phyloP scores from a whole-genome alignment of 805 yeast genomes.

The Cyberlindnera nakhonratchasimensis region DNA sequence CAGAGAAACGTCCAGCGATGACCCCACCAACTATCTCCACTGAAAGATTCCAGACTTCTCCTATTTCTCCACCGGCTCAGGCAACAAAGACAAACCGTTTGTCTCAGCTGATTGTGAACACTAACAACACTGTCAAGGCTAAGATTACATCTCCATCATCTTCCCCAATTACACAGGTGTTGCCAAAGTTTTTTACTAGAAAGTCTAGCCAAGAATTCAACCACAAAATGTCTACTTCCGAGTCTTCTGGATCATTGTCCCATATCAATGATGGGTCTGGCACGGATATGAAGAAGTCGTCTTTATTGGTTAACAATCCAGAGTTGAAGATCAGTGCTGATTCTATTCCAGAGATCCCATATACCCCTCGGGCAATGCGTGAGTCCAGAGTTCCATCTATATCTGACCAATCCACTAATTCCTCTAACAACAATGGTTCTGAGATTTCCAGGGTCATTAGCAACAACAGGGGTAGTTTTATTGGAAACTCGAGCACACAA shows the following conservation, averaged over 20 bases:
- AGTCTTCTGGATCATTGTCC: constrained; percentile 23
- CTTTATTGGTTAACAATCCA: constrained; percentile 11
- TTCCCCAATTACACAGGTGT: constrained; percentile 25
- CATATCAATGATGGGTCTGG: constrained; percentile 28
- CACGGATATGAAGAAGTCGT: constrained; percentile 1
- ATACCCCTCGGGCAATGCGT: constrained; percentile 21
- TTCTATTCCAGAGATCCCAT: constrained; percentile 24
- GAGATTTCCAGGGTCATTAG: constrained; percentile 14
- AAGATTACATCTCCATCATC: constrained; percentile 16
- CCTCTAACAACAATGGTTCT: constrained; percentile 2
- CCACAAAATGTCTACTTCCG: constrained; percentile 18
- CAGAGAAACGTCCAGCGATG: constrained; percentile 1
- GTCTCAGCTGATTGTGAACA: constrained; percentile 11
- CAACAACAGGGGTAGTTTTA: constrained; percentile 21
- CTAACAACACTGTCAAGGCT: constrained; percentile 6
- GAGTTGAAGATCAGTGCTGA: constrained; percentile 12
- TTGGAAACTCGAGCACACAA: constrained; percentile 14
- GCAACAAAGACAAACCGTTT: constrained; percentile 6
- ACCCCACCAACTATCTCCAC: constrained; percentile 18
- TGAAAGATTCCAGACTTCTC: constrained; percentile 14
- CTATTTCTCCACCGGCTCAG: constrained; percentile 11
- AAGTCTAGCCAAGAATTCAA: constrained; percentile 10
- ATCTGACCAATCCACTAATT: constrained; percentile 5
- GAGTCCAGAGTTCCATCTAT: constrained; percentile 5
- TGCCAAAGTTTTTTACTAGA: constrained; percentile 24